Conservation (phyloP, 2,329 filamentous ascomycete genomes). For the Pestalotiopsis sp. region DNA sequence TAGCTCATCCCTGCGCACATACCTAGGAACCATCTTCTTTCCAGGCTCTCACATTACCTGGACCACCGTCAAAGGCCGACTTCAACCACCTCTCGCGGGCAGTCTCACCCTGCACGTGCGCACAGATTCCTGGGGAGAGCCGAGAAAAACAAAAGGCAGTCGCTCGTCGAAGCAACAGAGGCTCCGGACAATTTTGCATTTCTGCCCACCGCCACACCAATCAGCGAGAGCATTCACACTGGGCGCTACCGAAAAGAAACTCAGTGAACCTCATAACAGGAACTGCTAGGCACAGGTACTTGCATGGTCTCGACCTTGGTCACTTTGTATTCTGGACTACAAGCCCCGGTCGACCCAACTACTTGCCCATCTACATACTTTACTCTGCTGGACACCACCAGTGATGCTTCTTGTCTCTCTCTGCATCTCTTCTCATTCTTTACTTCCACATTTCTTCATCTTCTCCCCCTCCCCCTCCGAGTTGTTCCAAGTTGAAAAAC, state of each 20-base stretch:
- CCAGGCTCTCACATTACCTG: background rate
- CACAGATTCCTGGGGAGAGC: conserved; percentile 16
- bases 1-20: conserved; percentile 1
- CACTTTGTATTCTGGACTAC: conserved; percentile 26
- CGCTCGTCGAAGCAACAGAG: conserved; percentile 4
- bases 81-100: conserved; percentile 18
- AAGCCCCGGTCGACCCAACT: conserved; percentile 18
- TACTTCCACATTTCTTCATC: conserved; percentile 4
- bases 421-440: conserved; percentile 24
- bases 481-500: conserved; percentile 30
- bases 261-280: background rate
- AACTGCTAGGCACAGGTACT: conserved; percentile 25
- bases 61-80: background rate
- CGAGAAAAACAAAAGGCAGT: conserved; percentile 9
- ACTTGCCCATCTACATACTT: conserved; percentile 18
- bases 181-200: conserved; percentile 10
- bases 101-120: conserved; percentile 23
- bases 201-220: conserved; percentile 9
- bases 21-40: background rate
- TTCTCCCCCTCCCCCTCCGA: conserved; percentile 23
- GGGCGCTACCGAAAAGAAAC: conserved; percentile 7
- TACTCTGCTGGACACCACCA: conserved; percentile 22
- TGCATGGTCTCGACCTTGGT: conserved; percentile 27
- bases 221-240: background rate
- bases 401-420: conserved; percentile 31